Evolutionary conservation across 345 rosid genomes (phyloP), one percentile per base, ranked within the genome.

Genomic region (Capsella bursapastoris): DNA sequence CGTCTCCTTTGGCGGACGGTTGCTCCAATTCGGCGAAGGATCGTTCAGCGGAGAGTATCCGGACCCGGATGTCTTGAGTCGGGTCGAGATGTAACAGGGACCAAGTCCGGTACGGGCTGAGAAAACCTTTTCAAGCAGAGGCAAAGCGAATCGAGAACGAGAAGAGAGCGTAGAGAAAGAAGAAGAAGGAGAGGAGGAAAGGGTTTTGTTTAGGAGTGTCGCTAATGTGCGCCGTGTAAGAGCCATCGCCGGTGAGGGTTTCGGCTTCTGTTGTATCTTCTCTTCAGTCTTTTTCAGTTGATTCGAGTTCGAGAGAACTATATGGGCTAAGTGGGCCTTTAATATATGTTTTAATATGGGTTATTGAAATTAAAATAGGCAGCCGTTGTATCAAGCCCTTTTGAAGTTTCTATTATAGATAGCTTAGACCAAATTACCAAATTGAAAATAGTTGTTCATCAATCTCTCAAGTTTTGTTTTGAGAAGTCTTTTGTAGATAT

Each of bases 11-110:
- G 99, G 96, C 0, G 97, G 93, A 13, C 97, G 97, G 76, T 87
- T 90, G 87, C 89, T 88, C 92, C 93, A 95, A 77, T 90, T 92
- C 0, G 97, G 97, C 28, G 99, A 88, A 7, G 96, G 88, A 61
- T 94, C 95, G 67, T 91, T 91, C 68, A 94, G 82, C 12, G 97
- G 98, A 5, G 96, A 87, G 87, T 89, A 89, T 5, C 93, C 91
- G 6, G 93, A 76, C 27, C 92, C 84, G 62, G 93, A 87, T 31
- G 90, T 84, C 79, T 84, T 90, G 82, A 66, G 69, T 35, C 97
- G 91, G 78, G 80, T 70, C 35, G 66, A 72, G 27, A 69, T 63
- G 61, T 75, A 81, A 66, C 81, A 29, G 4, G 82, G 60, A 9
- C 70, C 73, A 1, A 83, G 83, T 8, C 51, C 49, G 66, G 74